Evolutionary conservation across 805 yeast genomes (phyloP), one percentile per base, ranked within the genome.

Genomic region (Nakazawaea anatomiae): DNA sequence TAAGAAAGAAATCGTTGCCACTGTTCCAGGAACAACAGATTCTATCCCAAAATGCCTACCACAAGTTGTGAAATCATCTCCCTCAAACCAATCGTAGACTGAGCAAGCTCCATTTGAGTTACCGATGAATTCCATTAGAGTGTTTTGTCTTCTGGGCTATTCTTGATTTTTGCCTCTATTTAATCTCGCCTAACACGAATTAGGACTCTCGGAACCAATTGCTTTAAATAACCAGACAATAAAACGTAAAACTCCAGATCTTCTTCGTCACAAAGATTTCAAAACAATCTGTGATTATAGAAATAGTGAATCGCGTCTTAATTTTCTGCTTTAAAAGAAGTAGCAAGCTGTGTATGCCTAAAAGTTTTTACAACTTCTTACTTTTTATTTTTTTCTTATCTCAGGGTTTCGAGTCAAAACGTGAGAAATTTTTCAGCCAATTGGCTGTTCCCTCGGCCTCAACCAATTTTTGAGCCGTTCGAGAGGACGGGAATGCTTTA

Each of bases 41-140:
- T 75, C 77, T 32, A 77, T 52, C 44, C 58, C 40, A 50, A 52
- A 25, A 48, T 70, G 71, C 47, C 77, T 65, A 3, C 74, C 74
- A 59, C 82, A 77, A 8, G 57, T 58, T 4, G 82, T 72, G 48
- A 80, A 66, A 63, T 80, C 84, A 54, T 79, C 83, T 48, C n/a
- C 38, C 5, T 11, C 44, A 29, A 51, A 43, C 46, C 45, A 40
- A 4, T 8, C 18, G 6, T 25, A 7, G 12, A 6, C 8, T 3
- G 40, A 27, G 36, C 40, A 40, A 10, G 44, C 11, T 40, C 31
- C 43, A 25, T 40, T 28, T n/a, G 31, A 40, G 6, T 25, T 11
- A 32, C 8, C 11, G 35, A 11, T 32, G 8, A 9, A 11, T 32
- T 32, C 11, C 35, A 11, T 32, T 32, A 32, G 25, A 9, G 8